These are phyloP conservation scores for Elsinoe necatrix DNA, from an alignment of 2,329 filamentous ascomycete genomes.

Conservation along the genomic window DNA sequence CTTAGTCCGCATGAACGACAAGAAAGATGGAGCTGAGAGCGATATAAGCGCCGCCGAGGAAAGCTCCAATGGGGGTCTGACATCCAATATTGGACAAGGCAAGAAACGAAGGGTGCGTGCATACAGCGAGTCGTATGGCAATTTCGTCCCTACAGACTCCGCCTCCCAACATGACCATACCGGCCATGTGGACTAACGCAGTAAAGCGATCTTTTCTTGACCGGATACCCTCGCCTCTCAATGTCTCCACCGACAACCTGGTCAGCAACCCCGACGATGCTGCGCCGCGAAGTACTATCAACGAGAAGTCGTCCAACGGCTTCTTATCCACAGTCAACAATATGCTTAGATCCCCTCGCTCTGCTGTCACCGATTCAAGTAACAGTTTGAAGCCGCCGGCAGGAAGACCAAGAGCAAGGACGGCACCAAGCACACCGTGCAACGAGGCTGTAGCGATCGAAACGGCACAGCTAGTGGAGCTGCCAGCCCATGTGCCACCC, in stretches of 20 bases:
- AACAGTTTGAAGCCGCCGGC: conserved; percentile 1
- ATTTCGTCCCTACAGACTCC: not conserved
- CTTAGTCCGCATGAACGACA: conserved; percentile 12
- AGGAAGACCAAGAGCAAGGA: conserved; percentile 12
- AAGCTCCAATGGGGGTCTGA: not conserved
- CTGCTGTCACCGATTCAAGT: conserved; percentile 5
- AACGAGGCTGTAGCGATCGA: conserved; percentile 4
- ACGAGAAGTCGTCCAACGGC: conserved; percentile 5
- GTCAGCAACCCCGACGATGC: not conserved
- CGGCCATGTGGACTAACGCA: conserved; percentile 12
- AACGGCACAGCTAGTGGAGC: not conserved
- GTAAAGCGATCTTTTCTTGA: conserved; percentile 11
- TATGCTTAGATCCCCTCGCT: conserved; percentile 3
- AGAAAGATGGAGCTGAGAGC: not conserved
- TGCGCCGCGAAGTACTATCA: not conserved
- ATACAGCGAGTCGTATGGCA: conserved; percentile 1
- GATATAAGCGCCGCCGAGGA: conserved; percentile 9
- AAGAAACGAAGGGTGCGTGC: conserved; percentile 11
- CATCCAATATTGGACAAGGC: not conserved
- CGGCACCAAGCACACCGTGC: conserved; percentile 4
- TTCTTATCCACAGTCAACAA: conserved; percentile 12
- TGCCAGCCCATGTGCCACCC: conserved; percentile 2
- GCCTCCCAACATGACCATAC: not conserved
- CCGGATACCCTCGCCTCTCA: conserved; percentile 7
- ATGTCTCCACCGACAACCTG: conserved; percentile 8